Evolutionary conservation across 805 yeast genomes (phyloP).

Genomic region (Metschnikowia borealis): DNA sequence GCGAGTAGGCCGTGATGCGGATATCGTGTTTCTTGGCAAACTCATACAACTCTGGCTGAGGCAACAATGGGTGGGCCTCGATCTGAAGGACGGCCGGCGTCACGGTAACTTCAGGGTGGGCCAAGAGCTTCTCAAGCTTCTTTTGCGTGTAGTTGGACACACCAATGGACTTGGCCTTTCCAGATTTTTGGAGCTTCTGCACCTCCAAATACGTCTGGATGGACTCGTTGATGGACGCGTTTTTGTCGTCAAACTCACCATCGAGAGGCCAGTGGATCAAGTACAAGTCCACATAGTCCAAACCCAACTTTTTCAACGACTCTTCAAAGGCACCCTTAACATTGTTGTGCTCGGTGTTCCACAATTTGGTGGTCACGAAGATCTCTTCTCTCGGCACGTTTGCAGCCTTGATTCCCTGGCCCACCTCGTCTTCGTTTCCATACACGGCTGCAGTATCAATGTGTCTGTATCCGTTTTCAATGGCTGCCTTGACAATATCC

Average conservation of each 20-base stretch:
- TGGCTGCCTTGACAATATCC: conserved; percentile 55
- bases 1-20: conserved; percentile 53
- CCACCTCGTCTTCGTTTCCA: conserved; percentile 16
- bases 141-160: conserved; percentile 43
- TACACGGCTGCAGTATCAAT: conserved; percentile 17
- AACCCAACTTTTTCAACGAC: conserved; percentile 53
- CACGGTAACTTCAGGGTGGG: conserved; percentile 15
- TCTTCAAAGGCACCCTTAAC: conserved; percentile 53
- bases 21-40: conserved; percentile 36
- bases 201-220: conserved; percentile 37
- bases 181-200: conserved; percentile 54
- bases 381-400: conserved; percentile 52
- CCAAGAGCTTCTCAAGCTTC: conserved; percentile 20
- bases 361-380: conserved; percentile 69
- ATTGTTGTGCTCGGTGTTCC: conserved; percentile 53
- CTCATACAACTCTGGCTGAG: conserved; percentile 39
- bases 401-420: conserved; percentile 15
- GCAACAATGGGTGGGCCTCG: conserved; percentile 31
- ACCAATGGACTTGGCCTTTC: conserved; percentile 50
- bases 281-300: conserved; percentile 69
- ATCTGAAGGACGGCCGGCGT: conserved; percentile 56
- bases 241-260: conserved; percentile 23
- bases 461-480: conserved; percentile 31
- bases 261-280: conserved; percentile 59
- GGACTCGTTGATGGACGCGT: conserved; percentile 23